phyloP scores from a whole-genome alignment of 192 early-diverging fungal genomes.

The Coemansia sp. region DNA sequence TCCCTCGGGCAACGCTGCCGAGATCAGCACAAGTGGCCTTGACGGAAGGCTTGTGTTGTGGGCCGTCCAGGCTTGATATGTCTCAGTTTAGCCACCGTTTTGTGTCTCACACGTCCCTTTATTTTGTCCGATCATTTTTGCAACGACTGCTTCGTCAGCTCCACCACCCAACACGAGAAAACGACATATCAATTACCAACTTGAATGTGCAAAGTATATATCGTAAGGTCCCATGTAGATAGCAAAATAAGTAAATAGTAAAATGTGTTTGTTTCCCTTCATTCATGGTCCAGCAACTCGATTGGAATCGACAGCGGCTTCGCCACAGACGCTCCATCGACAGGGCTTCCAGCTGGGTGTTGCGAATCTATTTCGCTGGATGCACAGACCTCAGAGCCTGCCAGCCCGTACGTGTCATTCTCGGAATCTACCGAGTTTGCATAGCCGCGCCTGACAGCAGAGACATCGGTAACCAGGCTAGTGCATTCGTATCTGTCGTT shows the following conservation, averaged over 20 bases:
- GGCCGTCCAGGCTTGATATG: conserved; percentile 30
- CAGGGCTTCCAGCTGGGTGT: not conserved
- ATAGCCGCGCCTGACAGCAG: conserved; percentile 29
- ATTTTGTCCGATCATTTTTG: too few species aligned
- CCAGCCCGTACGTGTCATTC: not conserved
- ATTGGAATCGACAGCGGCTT: conserved; percentile 3
- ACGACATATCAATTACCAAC: too few species aligned
- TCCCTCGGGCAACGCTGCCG: conserved; percentile 22
- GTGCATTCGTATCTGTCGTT: conserved; percentile 32
- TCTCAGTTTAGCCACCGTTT: too few species aligned
- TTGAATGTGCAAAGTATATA: not conserved
- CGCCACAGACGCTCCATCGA: conserved; percentile 4
- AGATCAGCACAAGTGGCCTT: conserved; percentile 47
- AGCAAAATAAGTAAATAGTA: too few species aligned
- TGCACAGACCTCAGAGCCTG: not conserved
- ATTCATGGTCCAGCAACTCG: conserved; percentile 5
- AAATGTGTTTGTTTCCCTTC: not conserved
- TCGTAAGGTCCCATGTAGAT: too few species aligned
- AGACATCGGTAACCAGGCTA: conserved; percentile 38
- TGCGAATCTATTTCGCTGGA: not conserved
- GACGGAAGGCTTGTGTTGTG: conserved; percentile 53
- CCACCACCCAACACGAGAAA: too few species aligned
- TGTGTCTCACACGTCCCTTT: too few species aligned
- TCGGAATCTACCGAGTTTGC: not conserved
- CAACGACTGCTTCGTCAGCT: too few species aligned